Percentiles rank a stretch among this genome's conserved stretches.
Evolutionary conservation across 2,329 filamentous ascomycete species (phyloP).

Genomic region (Parafenestella ontariensis): DNA sequence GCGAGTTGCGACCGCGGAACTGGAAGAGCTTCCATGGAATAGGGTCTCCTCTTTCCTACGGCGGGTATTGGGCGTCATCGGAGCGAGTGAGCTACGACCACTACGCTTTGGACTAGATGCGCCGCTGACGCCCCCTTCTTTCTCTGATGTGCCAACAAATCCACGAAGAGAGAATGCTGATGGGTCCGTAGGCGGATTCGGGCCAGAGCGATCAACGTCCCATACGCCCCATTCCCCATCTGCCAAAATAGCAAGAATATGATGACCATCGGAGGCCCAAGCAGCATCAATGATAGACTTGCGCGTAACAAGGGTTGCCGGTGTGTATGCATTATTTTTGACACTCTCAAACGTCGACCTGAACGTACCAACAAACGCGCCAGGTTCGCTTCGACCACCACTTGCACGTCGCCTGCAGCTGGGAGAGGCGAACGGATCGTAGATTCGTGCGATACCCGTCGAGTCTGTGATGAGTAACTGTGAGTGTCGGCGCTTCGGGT

Average conservation of each 20-base stretch:
- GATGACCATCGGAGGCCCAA: constrained; percentile 56
- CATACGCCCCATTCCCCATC: constrained; percentile 63
- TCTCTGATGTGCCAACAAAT: constrained; percentile 41
- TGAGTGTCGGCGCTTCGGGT: constrained; percentile 61
- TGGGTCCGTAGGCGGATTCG: constrained; percentile 37
- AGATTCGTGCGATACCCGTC: constrained; percentile 64
- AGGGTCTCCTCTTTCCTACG: constrained; percentile 54
- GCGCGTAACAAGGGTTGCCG: constrained; percentile 47
- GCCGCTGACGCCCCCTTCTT: constrained; percentile 23
- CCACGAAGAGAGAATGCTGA: constrained; percentile 47
- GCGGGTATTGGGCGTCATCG: constrained; percentile 61
- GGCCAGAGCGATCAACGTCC: constrained; percentile 51
- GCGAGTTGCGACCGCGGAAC: constrained; percentile 36
- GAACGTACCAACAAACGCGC: constrained; percentile 43
- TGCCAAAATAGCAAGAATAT: constrained; percentile 55
- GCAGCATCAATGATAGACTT: constrained; percentile 58
- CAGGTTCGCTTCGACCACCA: constrained; percentile 23
- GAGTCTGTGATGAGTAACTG: constrained; percentile 63
- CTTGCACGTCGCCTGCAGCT: constrained; percentile 29
- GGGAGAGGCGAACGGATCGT: constrained; percentile 58
- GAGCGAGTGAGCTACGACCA: constrained; percentile 50
- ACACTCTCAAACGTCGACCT: constrained; percentile 40
- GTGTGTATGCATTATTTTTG: constrained; percentile 31
- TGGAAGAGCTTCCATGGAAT: constrained; percentile 51
- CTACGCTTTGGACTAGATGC: constrained; percentile 43